Evolutionary conservation across 129 eudicot genomes (phyloP).

Genomic region (Pseudognaphalium luteoalbum): DNA sequence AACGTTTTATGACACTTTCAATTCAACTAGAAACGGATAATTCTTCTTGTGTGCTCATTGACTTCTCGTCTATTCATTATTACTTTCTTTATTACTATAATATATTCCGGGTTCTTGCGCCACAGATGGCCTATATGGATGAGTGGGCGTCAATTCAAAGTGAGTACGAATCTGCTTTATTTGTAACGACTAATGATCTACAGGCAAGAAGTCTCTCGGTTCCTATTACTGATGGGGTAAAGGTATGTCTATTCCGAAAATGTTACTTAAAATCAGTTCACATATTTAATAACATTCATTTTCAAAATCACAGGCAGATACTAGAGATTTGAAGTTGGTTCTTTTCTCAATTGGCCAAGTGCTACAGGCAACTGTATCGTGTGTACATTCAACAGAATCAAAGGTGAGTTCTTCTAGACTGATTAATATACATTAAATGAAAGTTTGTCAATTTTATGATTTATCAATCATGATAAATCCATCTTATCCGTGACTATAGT

Average conservation of each 20-base stretch:
- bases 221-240: slow-evolving; percentile 71
- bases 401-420: slow-evolving; percentile 43
- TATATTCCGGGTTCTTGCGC: slow-evolving; percentile 16
- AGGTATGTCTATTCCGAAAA: slow-evolving; percentile 44
- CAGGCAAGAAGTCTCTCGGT: slow-evolving; percentile 66
- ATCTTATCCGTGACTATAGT: too few species aligned
- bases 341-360: slow-evolving; percentile 63
- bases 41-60: neutral
- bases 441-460: neutral
- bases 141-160: slow-evolving; percentile 63
- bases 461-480: too few species aligned
- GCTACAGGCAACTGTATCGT: slow-evolving; percentile 61
- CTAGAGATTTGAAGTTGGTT: slow-evolving; percentile 49
- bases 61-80: neutral
- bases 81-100: neutral
- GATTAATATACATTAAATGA: neutral
- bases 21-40: neutral
- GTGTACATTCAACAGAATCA: slow-evolving; percentile 50
- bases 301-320: slow-evolving; percentile 53
- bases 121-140: slow-evolving; percentile 61
- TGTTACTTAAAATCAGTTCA: neutral
- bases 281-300: slow-evolving; percentile 4
- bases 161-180: slow-evolving; percentile 53
- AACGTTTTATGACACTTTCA: neutral
- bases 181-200: slow-evolving; percentile 57